Percentiles rank a stretch among this genome's conserved stretches.
These are phyloP conservation scores for Pythium sukuiense DNA, from an alignment of 352 stramenopile genomes.

Conservation along the genomic window DNA sequence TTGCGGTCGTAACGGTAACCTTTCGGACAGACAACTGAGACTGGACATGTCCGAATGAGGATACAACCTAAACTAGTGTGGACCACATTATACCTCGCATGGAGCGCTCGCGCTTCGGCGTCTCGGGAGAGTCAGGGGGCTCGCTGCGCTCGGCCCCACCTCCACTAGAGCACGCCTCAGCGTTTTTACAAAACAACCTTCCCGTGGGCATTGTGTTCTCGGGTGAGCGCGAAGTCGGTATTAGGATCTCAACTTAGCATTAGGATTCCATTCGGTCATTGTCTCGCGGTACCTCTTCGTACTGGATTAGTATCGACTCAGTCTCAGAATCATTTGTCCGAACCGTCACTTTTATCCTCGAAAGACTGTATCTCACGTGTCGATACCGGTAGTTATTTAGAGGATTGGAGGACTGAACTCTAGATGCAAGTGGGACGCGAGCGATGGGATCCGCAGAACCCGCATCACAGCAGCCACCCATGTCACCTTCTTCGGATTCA, in stretches of 20 bases:
- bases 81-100: not conserved
- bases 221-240: no score
- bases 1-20: not conserved
- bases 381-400: not conserved
- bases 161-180: no score
- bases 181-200: no score
- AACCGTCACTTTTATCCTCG: not conserved
- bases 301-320: not conserved
- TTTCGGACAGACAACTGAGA: not conserved
- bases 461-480: not conserved
- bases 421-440: not conserved
- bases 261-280: no score
- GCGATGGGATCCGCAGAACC: not conserved
- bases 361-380: not conserved
- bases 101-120: not conserved
- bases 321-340: not conserved
- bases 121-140: not conserved
- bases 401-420: not conserved
- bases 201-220: no score
- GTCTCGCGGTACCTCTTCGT: not conserved
- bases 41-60: not conserved
- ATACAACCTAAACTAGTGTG: constrained; percentile 3
- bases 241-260: no score
- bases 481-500: not conserved
- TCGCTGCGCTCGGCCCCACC: no score